A percentile compares a stretch with the other conserved stretches of the same genome.
Conservation (phyloP, 176 grass and related monocot species). For the Aegilops speltoides region DNA sequence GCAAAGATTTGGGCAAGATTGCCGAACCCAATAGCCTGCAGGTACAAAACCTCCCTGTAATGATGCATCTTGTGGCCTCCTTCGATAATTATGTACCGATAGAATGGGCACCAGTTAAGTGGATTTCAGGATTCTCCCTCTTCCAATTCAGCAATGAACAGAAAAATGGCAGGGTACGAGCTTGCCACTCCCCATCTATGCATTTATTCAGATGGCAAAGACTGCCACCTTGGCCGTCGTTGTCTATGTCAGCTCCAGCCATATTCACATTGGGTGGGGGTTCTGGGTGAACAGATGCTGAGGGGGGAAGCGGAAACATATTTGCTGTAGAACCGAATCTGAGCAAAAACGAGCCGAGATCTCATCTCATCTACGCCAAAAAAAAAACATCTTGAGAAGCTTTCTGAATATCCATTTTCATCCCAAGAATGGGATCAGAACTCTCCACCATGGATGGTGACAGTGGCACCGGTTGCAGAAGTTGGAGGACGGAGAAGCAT, state of each 20-base stretch:
- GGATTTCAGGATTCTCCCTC: conserved; percentile 37
- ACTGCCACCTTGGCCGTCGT: conserved; percentile 27
- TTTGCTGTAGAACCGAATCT: conserved; percentile 26
- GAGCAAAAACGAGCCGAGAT: conserved; percentile 30
- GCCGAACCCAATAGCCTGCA: conserved; percentile 11
- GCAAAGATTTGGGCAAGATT: conserved; percentile 11
- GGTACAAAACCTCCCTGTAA: conserved; percentile 8
- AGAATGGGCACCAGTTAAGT: conserved; percentile 16
- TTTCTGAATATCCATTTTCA: conserved; percentile 34
- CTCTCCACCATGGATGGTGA: conserved; percentile 25
- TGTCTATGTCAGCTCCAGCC: conserved; percentile 54
- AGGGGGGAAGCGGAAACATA: background rate
- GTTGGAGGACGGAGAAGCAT: conserved; percentile 45
- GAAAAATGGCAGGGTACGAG: conserved; percentile 40
- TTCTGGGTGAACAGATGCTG: conserved; percentile 15
- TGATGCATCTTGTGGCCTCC: conserved; percentile 17
- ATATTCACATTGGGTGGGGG: conserved; percentile 44
- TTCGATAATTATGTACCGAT: conserved; percentile 44
- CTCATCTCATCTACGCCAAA: conserved; percentile 41
- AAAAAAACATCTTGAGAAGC: conserved; percentile 26
- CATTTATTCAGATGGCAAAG: conserved; percentile 42
- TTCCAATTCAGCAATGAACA: conserved; percentile 36
- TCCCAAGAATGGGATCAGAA: conserved; percentile 18
- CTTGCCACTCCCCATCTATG: conserved; percentile 49
- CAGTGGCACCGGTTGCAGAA: conserved; percentile 23